Evolutionary conservation across 23 red algal genomes (phyloP).

Genomic region (Gracilaria vermiculophylla): DNA sequence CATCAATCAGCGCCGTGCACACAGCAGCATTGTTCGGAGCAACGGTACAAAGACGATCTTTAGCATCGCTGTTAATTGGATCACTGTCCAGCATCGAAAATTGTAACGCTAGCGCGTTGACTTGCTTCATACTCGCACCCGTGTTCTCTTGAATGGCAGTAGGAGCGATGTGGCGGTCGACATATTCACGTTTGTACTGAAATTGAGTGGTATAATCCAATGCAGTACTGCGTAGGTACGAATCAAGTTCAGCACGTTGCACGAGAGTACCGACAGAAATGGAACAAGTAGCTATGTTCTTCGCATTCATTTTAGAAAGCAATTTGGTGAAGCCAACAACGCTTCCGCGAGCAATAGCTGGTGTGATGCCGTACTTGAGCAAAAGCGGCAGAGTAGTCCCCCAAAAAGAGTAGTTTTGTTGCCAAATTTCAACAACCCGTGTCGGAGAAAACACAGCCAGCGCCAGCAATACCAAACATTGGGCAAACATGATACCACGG

Average conservation of each 20-base stretch:
- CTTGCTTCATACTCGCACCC: background rate
- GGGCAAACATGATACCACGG: conserved; percentile 16
- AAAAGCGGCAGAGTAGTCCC: conserved; percentile 38
- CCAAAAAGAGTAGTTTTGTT: conserved; percentile 61
- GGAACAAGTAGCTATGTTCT: conserved; percentile 25
- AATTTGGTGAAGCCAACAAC: conserved; percentile 26
- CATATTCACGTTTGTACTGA: conserved; percentile 41
- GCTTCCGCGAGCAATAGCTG: conserved; percentile 36
- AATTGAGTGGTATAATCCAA: conserved; percentile 22
- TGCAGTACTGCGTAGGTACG: conserved; percentile 33
- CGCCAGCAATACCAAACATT: conserved; percentile 7
- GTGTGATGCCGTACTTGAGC: conserved; percentile 45
- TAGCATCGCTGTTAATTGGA: conserved; percentile 37
- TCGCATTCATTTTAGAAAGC: conserved; percentile 9
- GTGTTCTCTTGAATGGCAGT: background rate
- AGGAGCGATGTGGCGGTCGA: conserved; percentile 26
- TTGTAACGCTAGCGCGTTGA: conserved; percentile 34
- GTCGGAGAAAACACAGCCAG: conserved; percentile 29
- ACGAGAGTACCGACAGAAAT: conserved; percentile 30
- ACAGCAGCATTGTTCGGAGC: conserved; percentile 1
- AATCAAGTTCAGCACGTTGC: conserved; percentile 24
- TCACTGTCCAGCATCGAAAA: conserved; percentile 46
- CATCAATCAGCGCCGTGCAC: conserved; percentile 27
- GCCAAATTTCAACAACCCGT: conserved; percentile 9
- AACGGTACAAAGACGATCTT: background rate